Evolutionary conservation across 2,329 filamentous ascomycete genomes (phyloP), one percentile per base, ranked within the genome.

Genomic region (Alternaria panax): DNA sequence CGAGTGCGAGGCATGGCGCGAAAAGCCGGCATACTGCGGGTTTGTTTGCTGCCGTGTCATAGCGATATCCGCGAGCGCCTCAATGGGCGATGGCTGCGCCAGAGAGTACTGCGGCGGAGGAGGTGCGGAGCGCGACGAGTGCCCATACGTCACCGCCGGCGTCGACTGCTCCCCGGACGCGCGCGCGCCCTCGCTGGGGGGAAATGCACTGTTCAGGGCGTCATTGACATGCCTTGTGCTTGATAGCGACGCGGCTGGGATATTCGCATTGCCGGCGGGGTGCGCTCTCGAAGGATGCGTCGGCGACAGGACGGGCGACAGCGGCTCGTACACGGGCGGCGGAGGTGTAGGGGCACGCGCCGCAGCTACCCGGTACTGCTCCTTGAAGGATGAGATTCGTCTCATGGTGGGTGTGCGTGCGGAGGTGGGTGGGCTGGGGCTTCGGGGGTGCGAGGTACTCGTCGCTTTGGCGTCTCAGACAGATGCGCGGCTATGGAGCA

Each of bases 11-110:
- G 63, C 52, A 51, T 65, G 71, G 56, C 67, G 71, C 66, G 71
- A 56, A 12, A 64, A 60, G 22, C 63, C 67, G 46, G 62, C 50
- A 51, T 69, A 71, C 7, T 69, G 51, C n/a, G 78, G 76, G 56
- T 76, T 79, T n/a, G 77, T 60, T 18, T 73, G 77, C 45, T 80
- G 69, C 34, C 71, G 71, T 5, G 73, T 69, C 20, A 68, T 50
- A 45, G 81, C 80, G 51, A 78, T 79, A 59, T 80, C 78, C 28
- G 80, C 80, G 8, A 82, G 75, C 28, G 79, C 75, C 52, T 81
- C 80, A 60, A 82, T 82, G 61, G 79, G 76, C 51, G 75, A 77
- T 56, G 66, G 68, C 45, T 71, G 69, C 18, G 69, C 58, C 61
- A 67, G 68, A 54, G 72, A 61, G 60, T 67, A 63, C 41, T 59